These are phyloP conservation scores for Globisporangium canariense DNA, from an alignment of 352 stramenopile species.

Conservation along the genomic window DNA sequence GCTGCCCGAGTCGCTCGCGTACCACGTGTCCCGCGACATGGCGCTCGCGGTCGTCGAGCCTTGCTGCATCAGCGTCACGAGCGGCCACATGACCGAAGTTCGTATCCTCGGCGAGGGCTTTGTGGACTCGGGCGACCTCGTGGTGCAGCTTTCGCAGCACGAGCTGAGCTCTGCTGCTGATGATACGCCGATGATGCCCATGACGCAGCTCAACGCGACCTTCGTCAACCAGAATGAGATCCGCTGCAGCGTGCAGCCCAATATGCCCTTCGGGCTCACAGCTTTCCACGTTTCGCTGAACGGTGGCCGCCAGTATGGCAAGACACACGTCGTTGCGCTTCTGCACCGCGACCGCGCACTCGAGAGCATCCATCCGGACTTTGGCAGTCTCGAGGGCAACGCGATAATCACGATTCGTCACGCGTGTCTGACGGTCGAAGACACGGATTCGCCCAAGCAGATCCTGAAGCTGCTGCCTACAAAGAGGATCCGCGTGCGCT, in stretches of 20 bases:
- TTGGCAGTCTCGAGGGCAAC: slow-evolving; percentile 40
- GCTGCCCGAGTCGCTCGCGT: slow-evolving; percentile 34
- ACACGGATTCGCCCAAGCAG: slow-evolving; percentile 37
- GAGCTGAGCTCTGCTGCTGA: slow-evolving; percentile 19
- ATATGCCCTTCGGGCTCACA: slow-evolving; percentile 68
- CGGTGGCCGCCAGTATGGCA: slow-evolving; percentile 54
- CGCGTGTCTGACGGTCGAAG: slow-evolving; percentile 33
- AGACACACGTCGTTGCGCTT: slow-evolving; percentile 32
- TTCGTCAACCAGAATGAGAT: slow-evolving; percentile 46
- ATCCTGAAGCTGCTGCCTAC: slow-evolving; percentile 47
- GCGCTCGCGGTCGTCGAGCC: slow-evolving; percentile 43
- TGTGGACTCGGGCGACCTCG: slow-evolving; percentile 58
- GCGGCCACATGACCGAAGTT: slow-evolving; percentile 49
- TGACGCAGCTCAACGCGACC: slow-evolving; percentile 53
- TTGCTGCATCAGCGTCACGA: slow-evolving; percentile 54
- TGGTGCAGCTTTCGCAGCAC: slow-evolving; percentile 44
- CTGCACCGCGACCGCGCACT: slow-evolving; percentile 49
- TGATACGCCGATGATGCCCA: not conserved
- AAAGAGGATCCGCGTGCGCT: slow-evolving; percentile 40
- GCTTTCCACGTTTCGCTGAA: slow-evolving; percentile 57
- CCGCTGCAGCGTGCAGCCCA: slow-evolving; percentile 53
- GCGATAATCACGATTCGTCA: slow-evolving; percentile 30
- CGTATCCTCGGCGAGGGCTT: slow-evolving; percentile 53
- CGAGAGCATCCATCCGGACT: slow-evolving; percentile 28
- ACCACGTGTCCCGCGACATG: slow-evolving; percentile 51